Evolutionary conservation across 495 filamentous ascomycete genomes (phyloP), one percentile per base, ranked within the genome.

Genomic region (Penicillium angulare): DNA sequence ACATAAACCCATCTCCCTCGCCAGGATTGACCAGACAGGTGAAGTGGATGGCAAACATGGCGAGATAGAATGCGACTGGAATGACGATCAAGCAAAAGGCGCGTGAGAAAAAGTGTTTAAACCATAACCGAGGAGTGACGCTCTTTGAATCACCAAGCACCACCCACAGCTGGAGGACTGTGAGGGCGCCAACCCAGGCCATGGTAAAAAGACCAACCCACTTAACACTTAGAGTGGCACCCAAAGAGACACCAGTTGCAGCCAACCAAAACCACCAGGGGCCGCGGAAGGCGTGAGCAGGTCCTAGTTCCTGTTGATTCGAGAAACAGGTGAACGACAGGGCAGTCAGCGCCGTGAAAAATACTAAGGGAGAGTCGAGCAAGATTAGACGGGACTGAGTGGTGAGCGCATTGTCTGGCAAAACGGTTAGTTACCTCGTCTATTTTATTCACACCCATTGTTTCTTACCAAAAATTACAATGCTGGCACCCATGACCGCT

Each of bases 171-270:
- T 98, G 93, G 15, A 97, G 73, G 38, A 90, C 66, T 15, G 93
- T 98, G 72, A 98, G 81, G 63, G 79, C 84, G 40, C 93, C 93
- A 63, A 98, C 91, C 93, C 93, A 98, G 17, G 92, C 93, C 67
- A 97, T 97, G 36, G 93, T 98, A 76, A 97, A 97, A 38, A 98
- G 77, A 27, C 93, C 93, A 63, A 98, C 93, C 93, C 93, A 98
- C 77, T 98, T 98, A 49, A 97, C 89, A 71, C 92, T 97, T 49
- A 89, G 80, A 1, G 93, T 98, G 34, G 92, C 89, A 54, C 93
- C 93, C 36, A 98, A 78, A 12, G 86, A 85, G 21, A 97, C 70
- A 47, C 93, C 93, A 17, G 89, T 97, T 59, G 87, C 83, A 33
- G 76, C 81, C 39, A 98, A 79, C 93, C 95, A 98, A 74, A 97